Evolutionary conservation across 768 basidiomycete genomes (phyloP).

Genomic region (Amylocystis lapponica): DNA sequence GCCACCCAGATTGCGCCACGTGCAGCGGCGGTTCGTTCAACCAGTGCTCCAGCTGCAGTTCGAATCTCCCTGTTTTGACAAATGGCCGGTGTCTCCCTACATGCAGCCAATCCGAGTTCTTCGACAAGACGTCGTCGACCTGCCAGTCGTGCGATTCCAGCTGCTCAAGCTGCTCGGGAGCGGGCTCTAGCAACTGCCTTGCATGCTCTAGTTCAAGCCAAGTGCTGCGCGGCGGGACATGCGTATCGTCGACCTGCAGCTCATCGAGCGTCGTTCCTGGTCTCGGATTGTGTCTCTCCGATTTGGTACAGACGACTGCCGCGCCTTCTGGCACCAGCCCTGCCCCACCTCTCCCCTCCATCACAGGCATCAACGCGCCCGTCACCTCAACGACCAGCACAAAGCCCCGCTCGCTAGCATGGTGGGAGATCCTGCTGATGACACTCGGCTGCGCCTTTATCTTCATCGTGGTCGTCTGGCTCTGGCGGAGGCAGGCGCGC

Average conservation of each 20-base stretch:
- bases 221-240: constrained; percentile 61
- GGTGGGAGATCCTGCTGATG: constrained; percentile 89
- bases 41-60: constrained; percentile 70
- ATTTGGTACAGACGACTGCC: constrained; percentile 49
- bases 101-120: constrained; percentile 67
- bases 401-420: constrained; percentile 34
- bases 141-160: constrained; percentile 72
- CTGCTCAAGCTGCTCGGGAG: constrained; percentile 73
- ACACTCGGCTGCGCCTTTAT: constrained; percentile 76
- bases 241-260: constrained; percentile 57
- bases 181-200: constrained; percentile 64
- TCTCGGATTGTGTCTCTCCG: constrained; percentile 76
- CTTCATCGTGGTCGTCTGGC: constrained; percentile 58
- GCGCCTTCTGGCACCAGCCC: constrained; percentile 36
- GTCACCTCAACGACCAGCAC: constrained; percentile 9
- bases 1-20: constrained; percentile 82
- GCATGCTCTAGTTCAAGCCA: constrained; percentile 62
- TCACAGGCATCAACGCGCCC: constrained; percentile 56
- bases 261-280: constrained; percentile 55
- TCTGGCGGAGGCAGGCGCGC: constrained; percentile 65
- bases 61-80: constrained; percentile 63
- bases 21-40: constrained; percentile 77
- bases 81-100: constrained; percentile 76
- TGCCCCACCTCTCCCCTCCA: constrained; percentile 41
- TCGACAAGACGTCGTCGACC: constrained; percentile 54